Percentiles rank a stretch among this genome's conserved stretches.
Conservation (phyloP, 768 basidiomycete species). For the Pisolithus sp. region DNA sequence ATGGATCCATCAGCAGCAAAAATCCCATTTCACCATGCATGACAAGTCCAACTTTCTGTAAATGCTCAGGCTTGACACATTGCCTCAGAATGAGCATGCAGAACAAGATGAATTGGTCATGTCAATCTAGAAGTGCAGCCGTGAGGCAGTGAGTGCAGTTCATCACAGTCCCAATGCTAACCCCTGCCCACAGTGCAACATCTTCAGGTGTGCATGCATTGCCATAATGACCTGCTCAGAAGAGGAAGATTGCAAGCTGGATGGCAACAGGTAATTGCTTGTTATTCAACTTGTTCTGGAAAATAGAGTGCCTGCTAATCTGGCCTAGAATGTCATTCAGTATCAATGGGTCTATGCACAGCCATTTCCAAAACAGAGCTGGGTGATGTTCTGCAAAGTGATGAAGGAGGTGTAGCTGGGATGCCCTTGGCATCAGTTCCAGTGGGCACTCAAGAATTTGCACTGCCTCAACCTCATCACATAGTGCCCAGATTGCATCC, state of each 20-base stretch:
- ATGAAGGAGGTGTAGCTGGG: background rate
- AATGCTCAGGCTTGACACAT: background rate
- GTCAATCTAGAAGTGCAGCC: background rate
- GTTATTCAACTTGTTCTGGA: background rate
- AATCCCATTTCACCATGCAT: background rate
- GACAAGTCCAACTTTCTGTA: background rate
- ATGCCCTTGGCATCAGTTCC: background rate
- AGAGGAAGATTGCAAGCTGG: background rate
- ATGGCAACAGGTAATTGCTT: background rate
- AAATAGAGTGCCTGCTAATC: background rate
- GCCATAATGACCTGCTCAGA: background rate
- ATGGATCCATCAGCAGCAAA: slow-evolving; percentile 3
- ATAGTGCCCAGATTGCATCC: background rate
- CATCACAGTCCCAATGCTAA: background rate
- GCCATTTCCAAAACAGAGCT: background rate
- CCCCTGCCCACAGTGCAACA: background rate
- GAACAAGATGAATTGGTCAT: slow-evolving; percentile 1
- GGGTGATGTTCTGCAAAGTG: background rate
- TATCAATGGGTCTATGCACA: background rate
- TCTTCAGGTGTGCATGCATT: background rate
- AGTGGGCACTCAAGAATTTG: background rate
- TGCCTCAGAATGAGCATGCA: background rate
- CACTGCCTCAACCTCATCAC: background rate
- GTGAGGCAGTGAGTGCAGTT: background rate
- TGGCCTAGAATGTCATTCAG: background rate